Conservation (phyloP, 192 early-diverging fungal genomes). For the Gamsiella multidivaricata region DNA sequence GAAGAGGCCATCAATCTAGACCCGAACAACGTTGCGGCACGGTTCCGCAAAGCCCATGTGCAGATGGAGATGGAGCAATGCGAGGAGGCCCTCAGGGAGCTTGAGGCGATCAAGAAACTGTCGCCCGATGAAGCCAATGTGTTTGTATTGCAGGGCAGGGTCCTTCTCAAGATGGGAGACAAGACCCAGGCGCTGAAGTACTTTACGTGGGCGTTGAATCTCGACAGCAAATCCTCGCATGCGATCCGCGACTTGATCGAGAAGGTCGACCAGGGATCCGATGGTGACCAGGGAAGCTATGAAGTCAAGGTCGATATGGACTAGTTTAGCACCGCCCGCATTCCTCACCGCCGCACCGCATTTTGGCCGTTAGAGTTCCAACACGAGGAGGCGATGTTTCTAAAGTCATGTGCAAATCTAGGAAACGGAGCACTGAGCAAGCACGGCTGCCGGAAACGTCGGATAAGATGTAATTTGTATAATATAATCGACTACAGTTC, state of each 20-base stretch:
- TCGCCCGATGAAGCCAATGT: constrained; percentile 66
- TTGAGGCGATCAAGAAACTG: constrained; percentile 67
- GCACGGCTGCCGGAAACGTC: too few species aligned
- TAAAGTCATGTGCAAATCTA: too few species aligned
- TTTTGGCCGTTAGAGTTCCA: too few species aligned
- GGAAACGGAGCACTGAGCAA: too few species aligned
- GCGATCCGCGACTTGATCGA: constrained; percentile 62
- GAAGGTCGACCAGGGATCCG: constrained; percentile 32
- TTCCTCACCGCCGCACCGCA: too few species aligned
- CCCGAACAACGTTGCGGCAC: constrained; percentile 65
- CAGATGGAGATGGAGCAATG: constrained; percentile 68
- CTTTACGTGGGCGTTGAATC: constrained; percentile 74
- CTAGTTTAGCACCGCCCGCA: neutral
- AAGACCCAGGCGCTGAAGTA: constrained; percentile 62
- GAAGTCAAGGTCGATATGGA: constrained; percentile 26
- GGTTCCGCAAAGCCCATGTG: constrained; percentile 76
- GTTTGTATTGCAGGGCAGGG: constrained; percentile 71
- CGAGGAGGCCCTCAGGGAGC: constrained; percentile 69
- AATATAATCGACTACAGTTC: too few species aligned
- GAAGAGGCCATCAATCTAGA: constrained; percentile 66
- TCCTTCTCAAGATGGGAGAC: constrained; percentile 65
- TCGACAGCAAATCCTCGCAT: constrained; percentile 58
- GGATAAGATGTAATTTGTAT: too few species aligned
- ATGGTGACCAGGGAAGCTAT: constrained; percentile 15
- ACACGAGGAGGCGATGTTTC: too few species aligned